Conservation (phyloP, 176 grass and related monocot genomes). For the Oryza glumipatula region DNA sequence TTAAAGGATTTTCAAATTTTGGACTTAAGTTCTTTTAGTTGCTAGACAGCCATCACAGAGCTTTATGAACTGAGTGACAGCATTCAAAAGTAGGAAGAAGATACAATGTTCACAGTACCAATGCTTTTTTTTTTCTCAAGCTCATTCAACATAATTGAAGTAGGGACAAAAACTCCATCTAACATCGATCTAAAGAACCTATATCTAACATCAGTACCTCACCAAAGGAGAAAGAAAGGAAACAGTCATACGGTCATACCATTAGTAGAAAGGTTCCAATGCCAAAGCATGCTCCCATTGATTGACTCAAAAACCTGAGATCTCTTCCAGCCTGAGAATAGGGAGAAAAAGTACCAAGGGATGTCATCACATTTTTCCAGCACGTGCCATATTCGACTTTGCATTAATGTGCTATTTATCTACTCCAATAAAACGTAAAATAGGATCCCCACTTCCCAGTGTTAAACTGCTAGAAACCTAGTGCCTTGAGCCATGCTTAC, state of each 20-base stretch:
- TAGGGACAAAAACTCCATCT: neutral
- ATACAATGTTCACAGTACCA: constrained; percentile 2
- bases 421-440: constrained; percentile 13
- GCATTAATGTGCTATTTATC: neutral
- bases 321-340: constrained; percentile 86
- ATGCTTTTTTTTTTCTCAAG: neutral
- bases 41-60: neutral
- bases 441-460: constrained; percentile 2
- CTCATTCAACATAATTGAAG: neutral
- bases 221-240: constrained; percentile 3
- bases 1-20: neutral
- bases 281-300: constrained; percentile 82
- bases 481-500: neutral
- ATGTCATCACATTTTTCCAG: constrained; percentile 4
- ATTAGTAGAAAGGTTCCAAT: constrained; percentile 62
- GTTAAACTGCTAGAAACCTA: neutral
- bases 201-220: neutral
- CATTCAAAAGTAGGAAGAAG: constrained; percentile 13
- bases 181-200: too few species aligned
- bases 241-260: constrained; percentile 65
- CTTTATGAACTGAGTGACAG: neutral
- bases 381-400: neutral
- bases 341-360: constrained; percentile 11
- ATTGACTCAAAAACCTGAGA: constrained; percentile 87
- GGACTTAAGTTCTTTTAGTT: neutral